Percentiles rank a stretch among this genome's conserved stretches.
phyloP scores from a whole-genome alignment of 2,329 filamentous ascomycete species.

The Paecilomyces fulvus region DNA sequence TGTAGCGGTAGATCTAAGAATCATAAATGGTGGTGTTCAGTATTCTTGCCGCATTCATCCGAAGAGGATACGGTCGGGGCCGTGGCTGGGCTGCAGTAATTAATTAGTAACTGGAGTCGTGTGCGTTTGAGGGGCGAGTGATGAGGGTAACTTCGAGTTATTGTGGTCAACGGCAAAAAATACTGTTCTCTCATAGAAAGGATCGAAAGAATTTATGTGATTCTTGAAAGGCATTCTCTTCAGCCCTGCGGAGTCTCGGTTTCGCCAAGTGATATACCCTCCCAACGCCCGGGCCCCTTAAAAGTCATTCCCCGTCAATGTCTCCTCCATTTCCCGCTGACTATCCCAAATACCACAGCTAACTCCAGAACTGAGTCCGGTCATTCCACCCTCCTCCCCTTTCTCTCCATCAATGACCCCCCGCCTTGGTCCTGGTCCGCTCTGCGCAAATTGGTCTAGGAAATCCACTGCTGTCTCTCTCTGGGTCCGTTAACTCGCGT shows the following conservation, averaged over 20 bases:
- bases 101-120: not conserved
- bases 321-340: not conserved
- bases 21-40: no score
- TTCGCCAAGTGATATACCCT: not conserved
- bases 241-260: not conserved
- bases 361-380: not conserved
- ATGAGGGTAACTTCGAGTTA: no score
- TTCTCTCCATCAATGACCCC: not conserved
- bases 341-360: not conserved
- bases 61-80: not conserved
- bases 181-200: no score
- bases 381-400: not conserved
- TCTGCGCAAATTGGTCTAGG: not conserved
- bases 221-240: not conserved
- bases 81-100: not conserved
- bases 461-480: not conserved
- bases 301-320: not conserved
- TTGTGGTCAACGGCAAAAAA: no score
- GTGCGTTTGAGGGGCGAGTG: no score
- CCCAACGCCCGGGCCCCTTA: not conserved
- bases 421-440: not conserved
- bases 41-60: not conserved
- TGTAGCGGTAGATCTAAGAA: no score
- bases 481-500: not conserved
- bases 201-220: not conserved